Percentiles rank a stretch among this genome's conserved stretches.
Evolutionary conservation across 768 basidiomycete genomes (phyloP).

Genomic region (Rhodotorula babjevae): DNA sequence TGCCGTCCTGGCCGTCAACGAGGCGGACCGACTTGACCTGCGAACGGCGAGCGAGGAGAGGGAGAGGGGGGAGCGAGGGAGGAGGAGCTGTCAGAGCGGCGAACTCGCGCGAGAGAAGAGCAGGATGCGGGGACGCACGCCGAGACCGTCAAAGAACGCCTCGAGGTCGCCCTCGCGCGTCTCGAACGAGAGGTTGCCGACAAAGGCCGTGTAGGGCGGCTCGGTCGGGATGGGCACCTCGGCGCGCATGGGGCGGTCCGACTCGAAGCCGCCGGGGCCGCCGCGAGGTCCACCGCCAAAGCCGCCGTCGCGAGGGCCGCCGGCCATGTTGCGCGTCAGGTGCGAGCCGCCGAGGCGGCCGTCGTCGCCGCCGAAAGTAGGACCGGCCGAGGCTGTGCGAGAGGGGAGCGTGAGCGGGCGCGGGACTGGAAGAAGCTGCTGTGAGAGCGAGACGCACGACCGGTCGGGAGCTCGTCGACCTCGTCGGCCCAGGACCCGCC

Average conservation of each 20-base stretch:
- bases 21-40: conserved; percentile 83
- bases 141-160: conserved; percentile 61
- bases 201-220: conserved; percentile 92
- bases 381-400: conserved; percentile 13
- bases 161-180: conserved; percentile 75
- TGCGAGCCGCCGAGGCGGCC: conserved; percentile 37
- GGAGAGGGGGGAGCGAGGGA: too few species aligned
- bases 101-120: background rate
- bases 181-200: conserved; percentile 94
- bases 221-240: conserved; percentile 92
- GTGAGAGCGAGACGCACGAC: conserved; percentile 61
- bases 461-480: conserved; percentile 86
- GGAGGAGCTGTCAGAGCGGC: too few species aligned
- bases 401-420: background rate
- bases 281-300: background rate
- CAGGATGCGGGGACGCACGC: conserved; percentile 2
- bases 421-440: background rate
- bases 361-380: background rate
- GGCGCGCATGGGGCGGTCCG: conserved; percentile 60
- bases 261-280: conserved; percentile 7
- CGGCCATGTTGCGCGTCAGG: conserved; percentile 23
- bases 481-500: conserved; percentile 98
- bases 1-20: conserved; percentile 85
- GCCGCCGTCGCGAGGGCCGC: background rate
- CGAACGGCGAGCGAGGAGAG: background rate